These are phyloP conservation scores for Neoboletus magnificus DNA, from an alignment of 768 basidiomycete species.

Conservation along the genomic window DNA sequence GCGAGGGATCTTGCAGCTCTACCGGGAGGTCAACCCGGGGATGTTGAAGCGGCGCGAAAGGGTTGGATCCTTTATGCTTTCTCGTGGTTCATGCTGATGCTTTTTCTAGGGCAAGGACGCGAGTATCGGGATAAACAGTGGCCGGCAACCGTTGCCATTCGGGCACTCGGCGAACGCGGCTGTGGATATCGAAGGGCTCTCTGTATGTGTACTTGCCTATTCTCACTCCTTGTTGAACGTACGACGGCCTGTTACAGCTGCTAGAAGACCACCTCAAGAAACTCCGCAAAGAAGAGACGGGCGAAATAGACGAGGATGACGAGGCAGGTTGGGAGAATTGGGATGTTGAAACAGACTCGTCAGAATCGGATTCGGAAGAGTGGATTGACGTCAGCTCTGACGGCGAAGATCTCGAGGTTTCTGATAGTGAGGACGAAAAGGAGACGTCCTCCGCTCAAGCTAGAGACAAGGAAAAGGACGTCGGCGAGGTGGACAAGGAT, in stretches of 20 bases:
- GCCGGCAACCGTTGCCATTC: constrained; percentile 69
- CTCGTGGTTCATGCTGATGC: background rate
- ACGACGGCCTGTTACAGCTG: constrained; percentile 45
- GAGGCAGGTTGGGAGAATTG: constrained; percentile 82
- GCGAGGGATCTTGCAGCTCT: constrained; percentile 82
- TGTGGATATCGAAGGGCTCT: constrained; percentile 86
- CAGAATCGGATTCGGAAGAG: constrained; percentile 55
- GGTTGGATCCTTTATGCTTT: constrained; percentile 39
- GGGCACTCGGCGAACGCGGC: constrained; percentile 75
- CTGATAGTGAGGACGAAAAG: constrained; percentile 80
- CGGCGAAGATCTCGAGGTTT: constrained; percentile 64
- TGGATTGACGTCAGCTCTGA: constrained; percentile 83
- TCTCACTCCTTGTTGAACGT: background rate
- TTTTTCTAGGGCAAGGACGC: constrained; percentile 82
- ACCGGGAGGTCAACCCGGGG: constrained; percentile 93
- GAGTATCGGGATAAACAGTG: constrained; percentile 66
- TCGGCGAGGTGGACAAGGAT: constrained; percentile 10
- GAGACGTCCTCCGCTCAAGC: constrained; percentile 14
- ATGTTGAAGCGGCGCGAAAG: constrained; percentile 87
- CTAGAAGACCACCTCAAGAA: constrained; percentile 83
- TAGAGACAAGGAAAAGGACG: constrained; percentile 5
- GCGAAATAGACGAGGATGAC: constrained; percentile 58
- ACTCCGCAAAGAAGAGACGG: constrained; percentile 59
- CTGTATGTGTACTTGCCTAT: constrained; percentile 46
- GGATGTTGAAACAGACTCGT: constrained; percentile 77